phyloP scores from a whole-genome alignment of 345 rosid genomes.

The Salix suchowensis region DNA sequence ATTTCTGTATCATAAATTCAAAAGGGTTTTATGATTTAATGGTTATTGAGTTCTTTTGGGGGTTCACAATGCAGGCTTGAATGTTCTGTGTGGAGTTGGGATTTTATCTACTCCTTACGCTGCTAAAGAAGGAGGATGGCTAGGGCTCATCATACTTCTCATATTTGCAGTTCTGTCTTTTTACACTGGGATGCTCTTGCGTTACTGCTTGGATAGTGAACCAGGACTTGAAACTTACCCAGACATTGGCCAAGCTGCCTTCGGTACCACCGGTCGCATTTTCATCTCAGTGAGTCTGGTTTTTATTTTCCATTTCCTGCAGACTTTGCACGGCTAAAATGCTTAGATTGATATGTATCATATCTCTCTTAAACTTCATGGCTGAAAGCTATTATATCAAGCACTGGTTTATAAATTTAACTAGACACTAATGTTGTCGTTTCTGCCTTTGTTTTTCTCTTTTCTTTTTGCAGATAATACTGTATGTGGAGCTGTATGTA shows the following conservation, averaged over 20 bases:
- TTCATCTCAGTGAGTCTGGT: conserved; percentile 59
- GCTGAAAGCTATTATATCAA: not conserved
- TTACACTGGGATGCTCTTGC: conserved; percentile 83
- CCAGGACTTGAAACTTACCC: conserved; percentile 90
- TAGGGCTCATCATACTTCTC: conserved; percentile 55
- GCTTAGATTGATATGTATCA: not conserved
- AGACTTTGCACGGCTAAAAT: not conserved
- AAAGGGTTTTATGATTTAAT: not conserved
- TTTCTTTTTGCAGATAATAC: conserved; percentile 54
- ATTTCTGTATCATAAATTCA: not conserved
- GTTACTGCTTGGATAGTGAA: conserved; percentile 78
- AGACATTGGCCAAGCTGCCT: conserved; percentile 92
- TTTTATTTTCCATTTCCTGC: not conserved
- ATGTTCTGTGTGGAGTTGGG: conserved; percentile 96
- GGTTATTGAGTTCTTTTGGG: not conserved
- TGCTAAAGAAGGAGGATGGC: conserved; percentile 92
- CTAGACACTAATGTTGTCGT: not conserved
- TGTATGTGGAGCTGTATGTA: conserved; percentile 84
- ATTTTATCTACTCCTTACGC: conserved; percentile 89
- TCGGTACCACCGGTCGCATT: conserved; percentile 65
- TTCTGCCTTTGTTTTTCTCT: not conserved
- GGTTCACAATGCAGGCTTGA: conserved; percentile 48
- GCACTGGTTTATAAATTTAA: not conserved
- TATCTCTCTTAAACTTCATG: not conserved
- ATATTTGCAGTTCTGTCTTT: conserved; percentile 67